These are phyloP conservation scores for Podospora australis DNA, from an alignment of 495 filamentous ascomycete species.

Conservation along the genomic window DNA sequence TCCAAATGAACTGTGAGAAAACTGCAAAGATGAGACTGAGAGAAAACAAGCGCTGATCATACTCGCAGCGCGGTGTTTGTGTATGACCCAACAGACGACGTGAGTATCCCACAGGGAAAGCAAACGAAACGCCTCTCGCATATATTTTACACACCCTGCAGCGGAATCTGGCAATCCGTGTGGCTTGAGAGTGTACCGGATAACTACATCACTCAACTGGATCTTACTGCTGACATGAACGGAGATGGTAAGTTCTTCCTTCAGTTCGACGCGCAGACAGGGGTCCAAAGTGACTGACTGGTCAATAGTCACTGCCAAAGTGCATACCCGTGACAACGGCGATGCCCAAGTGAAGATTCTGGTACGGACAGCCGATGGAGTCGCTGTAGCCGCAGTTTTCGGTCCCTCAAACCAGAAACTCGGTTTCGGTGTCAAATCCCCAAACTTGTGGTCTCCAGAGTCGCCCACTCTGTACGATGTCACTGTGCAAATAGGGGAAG, in stretches of 20 bases:
- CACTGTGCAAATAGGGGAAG: constrained; percentile 47
- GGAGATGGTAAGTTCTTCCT: constrained; percentile 43
- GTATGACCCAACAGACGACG: constrained; percentile 56
- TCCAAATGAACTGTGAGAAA: constrained; percentile 50
- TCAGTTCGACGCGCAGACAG: not conserved
- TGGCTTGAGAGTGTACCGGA: constrained; percentile 57
- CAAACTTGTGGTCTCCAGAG: constrained; percentile 54
- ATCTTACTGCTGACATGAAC: constrained; percentile 52
- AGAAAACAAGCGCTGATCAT: not conserved
- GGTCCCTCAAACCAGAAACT: constrained; percentile 43
- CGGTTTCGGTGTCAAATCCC: constrained; percentile 42
- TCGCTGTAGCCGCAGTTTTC: constrained; percentile 19
- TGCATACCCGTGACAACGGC: constrained; percentile 30
- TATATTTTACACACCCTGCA: constrained; percentile 65
- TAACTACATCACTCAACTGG: constrained; percentile 48
- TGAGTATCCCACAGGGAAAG: constrained; percentile 59
- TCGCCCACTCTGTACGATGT: constrained; percentile 58
- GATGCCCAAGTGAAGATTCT: constrained; percentile 37
- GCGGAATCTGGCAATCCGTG: constrained; percentile 64
- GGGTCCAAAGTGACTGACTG: constrained; percentile 10
- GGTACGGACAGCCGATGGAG: constrained; percentile 33
- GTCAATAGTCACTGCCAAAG: constrained; percentile 41
- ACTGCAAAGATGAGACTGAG: not conserved
- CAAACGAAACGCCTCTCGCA: constrained; percentile 52
- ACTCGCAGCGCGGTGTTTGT: constrained; percentile 51